These are phyloP conservation scores for Meira nashicola DNA, from an alignment of 1,284 basidiomycete species.

Conservation along the genomic window DNA sequence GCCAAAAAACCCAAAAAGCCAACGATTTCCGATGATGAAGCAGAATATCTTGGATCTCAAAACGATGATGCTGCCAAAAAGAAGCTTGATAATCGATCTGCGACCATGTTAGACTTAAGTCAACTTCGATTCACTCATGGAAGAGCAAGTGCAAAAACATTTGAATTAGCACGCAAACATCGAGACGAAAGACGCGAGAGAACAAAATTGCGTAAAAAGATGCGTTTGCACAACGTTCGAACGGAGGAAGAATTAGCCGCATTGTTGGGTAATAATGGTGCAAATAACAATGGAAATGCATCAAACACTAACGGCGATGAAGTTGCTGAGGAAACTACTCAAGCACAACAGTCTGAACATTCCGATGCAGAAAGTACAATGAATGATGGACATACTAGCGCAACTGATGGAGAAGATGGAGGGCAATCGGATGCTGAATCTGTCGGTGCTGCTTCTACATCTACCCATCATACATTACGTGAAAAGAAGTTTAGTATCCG, in stretches of 20 bases:
- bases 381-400: conserved; percentile 19
- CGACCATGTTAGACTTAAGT: conserved; percentile 33
- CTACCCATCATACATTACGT: conserved; percentile 31
- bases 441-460: conserved; percentile 15
- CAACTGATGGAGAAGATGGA: conserved; percentile 19
- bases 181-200: conserved; percentile 30
- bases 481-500: conserved; percentile 50
- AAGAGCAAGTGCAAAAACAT: conserved; percentile 41
- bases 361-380: conserved; percentile 9
- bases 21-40: conserved; percentile 38
- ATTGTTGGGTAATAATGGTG: too few relatives aligned
- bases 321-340: background rate
- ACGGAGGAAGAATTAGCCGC: background rate
- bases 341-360: conserved; percentile 14
- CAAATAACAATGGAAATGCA: background rate
- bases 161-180: conserved; percentile 40
- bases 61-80: conserved; percentile 17
- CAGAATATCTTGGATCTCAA: conserved; percentile 19
- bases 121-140: conserved; percentile 31
- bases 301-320: conserved; percentile 16
- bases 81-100: conserved; percentile 19
- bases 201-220: conserved; percentile 3
- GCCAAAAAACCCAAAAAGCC: conserved; percentile 15
- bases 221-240: background rate
- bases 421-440: conserved; percentile 14